Conservation (phyloP, 371 early-diverging fungal genomes). For the Mortierella sp. region DNA sequence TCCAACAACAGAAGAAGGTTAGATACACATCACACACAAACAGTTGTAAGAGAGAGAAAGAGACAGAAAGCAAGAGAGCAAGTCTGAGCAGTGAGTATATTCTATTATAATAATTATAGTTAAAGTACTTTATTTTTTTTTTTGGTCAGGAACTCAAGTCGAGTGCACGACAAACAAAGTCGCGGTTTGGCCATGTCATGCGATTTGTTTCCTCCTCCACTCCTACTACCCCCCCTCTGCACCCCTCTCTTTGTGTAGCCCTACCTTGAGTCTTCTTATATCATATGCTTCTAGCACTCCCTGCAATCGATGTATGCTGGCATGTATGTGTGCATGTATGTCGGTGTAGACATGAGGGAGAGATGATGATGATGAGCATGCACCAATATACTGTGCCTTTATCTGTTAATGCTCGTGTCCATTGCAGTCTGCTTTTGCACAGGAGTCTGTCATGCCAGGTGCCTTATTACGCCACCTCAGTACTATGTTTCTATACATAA, state of each 20-base stretch:
- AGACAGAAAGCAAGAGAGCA: too few species aligned
- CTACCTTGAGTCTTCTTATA: background rate
- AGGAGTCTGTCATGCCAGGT: background rate
- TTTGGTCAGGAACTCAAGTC: constrained; percentile 4
- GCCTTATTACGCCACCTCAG: background rate
- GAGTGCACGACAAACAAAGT: constrained; percentile 3
- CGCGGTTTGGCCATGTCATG: background rate
- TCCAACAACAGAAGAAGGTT: too few species aligned
- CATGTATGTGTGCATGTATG: background rate
- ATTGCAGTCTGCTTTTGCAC: background rate
- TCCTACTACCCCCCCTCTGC: background rate
- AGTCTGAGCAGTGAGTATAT: too few species aligned
- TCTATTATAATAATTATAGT: too few species aligned
- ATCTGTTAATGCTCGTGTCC: too few species aligned
- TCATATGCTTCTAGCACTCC: constrained; percentile 5
- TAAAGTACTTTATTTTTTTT: background rate
- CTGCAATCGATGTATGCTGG: background rate
- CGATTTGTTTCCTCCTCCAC: constrained; percentile 3
- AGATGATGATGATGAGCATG: too few species aligned
- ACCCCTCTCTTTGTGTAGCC: constrained; percentile 10
- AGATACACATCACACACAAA: too few species aligned
- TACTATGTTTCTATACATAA: background rate
- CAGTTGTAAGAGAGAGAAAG: too few species aligned
- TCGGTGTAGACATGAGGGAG: background rate
- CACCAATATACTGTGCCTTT: too few species aligned